Percentiles rank a stretch among this genome's conserved stretches.
Evolutionary conservation across 306 rosid genomes (phyloP).

Genomic region (Fragaria iinumae): DNA sequence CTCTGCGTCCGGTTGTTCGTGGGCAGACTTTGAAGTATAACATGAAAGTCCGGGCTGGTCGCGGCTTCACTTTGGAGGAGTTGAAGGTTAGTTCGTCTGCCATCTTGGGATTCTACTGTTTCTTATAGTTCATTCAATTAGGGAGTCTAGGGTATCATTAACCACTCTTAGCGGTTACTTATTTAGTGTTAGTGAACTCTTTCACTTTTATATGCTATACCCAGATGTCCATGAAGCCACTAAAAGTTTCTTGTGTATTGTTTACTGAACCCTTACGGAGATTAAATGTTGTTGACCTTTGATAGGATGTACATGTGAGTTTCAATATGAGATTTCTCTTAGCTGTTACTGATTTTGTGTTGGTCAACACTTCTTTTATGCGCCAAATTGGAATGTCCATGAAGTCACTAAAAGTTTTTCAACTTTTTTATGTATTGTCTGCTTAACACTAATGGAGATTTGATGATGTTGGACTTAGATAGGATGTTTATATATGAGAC

Average conservation of each 20-base stretch:
- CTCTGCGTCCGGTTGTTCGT: constrained; percentile 61
- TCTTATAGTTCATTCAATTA: no score
- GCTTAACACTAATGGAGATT: background rate
- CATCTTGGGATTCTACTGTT: no score
- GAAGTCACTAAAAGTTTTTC: no score
- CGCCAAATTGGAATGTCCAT: no score
- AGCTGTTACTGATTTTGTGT: no score
- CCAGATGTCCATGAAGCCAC: background rate
- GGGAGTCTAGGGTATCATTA: no score
- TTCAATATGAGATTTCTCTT: background rate
- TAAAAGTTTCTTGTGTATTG: background rate
- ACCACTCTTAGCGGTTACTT: background rate
- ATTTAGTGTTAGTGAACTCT: background rate
- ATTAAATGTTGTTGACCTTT: background rate
- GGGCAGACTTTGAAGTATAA: constrained; percentile 67
- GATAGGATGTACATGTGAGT: background rate
- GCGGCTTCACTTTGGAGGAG: constrained; percentile 65
- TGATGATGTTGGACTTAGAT: background rate
- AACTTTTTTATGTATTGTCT: background rate
- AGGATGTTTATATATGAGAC: background rate
- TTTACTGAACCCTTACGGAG: background rate
- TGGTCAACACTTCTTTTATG: no score
- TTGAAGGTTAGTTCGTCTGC: constrained; percentile 27
- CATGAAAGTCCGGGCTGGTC: constrained; percentile 68
- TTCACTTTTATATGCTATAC: background rate